These are phyloP conservation scores for Phytophthora fragariaefolia DNA, from an alignment of 352 stramenopile species.

Conservation along the genomic window DNA sequence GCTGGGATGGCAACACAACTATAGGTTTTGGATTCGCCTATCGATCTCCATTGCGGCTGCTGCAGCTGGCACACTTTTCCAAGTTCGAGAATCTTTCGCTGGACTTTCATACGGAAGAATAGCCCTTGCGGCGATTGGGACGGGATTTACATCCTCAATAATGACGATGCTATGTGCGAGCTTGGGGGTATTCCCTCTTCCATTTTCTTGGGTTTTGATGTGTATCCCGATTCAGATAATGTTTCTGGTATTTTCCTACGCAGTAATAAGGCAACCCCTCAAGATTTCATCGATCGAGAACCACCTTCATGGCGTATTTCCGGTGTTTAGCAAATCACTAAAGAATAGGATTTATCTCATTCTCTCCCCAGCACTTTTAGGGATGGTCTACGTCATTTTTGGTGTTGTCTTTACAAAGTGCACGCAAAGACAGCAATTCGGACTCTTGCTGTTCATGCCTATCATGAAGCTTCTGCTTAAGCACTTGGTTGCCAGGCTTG, in stretches of 20 bases:
- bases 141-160: neutral
- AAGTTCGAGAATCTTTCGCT: neutral
- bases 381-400: slow-evolving; percentile 5
- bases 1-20: neutral
- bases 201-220: slow-evolving; percentile 2
- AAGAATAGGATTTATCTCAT: neutral
- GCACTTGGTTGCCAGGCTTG: slow-evolving; percentile 4
- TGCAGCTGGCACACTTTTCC: neutral
- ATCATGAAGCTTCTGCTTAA: slow-evolving; percentile 10
- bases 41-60: neutral
- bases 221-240: neutral
- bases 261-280: neutral
- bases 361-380: neutral
- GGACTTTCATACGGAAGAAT: neutral
- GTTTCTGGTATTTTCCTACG: neutral
- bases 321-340: neutral
- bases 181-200: neutral
- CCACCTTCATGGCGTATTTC: neutral
- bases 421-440: slow-evolving; percentile 4
- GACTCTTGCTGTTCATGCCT: slow-evolving; percentile 1
- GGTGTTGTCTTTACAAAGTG: neutral
- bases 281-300: neutral
- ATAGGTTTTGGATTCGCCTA: neutral
- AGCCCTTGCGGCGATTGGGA: neutral
- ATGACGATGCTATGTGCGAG: neutral